Evolutionary conservation across 2,329 filamentous ascomycete species (phyloP).

Genomic region (Pleomassaria siparia): DNA sequence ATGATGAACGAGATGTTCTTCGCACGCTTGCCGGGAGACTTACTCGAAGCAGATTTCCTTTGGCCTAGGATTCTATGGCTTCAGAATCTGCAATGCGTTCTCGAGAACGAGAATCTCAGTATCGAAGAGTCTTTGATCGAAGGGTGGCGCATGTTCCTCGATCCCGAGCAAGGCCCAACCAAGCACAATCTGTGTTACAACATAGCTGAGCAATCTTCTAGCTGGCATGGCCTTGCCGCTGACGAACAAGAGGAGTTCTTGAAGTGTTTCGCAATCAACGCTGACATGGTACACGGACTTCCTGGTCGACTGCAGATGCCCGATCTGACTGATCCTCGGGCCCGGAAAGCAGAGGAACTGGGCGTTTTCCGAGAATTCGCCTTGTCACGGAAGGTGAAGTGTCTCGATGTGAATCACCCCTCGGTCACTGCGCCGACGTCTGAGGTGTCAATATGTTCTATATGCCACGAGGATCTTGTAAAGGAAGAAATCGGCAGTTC

Average conservation of each 20-base stretch:
- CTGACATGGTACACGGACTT: neutral
- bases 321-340: neutral
- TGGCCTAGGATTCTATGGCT: constrained; percentile 8
- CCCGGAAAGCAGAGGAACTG: neutral
- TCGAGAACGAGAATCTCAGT: constrained; percentile 4
- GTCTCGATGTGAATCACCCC: constrained; percentile 4
- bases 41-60: neutral
- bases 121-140: neutral
- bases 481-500: neutral
- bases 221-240: neutral
- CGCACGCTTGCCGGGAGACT: neutral
- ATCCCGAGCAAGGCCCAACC: constrained; percentile 4
- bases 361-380: no score
- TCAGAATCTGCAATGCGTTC: constrained; percentile 4
- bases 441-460: neutral
- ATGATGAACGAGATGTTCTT: constrained; percentile 1
- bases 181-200: neutral
- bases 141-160: constrained; percentile 6
- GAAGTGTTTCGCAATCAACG: neutral
- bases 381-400: neutral
- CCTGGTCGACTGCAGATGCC: neutral
- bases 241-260: constrained; percentile 1
- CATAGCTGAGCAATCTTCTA: neutral
- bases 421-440: neutral
- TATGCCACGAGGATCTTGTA: neutral